These are phyloP conservation scores for Haplosporangium sp. DNA, from an alignment of 371 early-diverging fungal genomes.

Conservation along the genomic window DNA sequence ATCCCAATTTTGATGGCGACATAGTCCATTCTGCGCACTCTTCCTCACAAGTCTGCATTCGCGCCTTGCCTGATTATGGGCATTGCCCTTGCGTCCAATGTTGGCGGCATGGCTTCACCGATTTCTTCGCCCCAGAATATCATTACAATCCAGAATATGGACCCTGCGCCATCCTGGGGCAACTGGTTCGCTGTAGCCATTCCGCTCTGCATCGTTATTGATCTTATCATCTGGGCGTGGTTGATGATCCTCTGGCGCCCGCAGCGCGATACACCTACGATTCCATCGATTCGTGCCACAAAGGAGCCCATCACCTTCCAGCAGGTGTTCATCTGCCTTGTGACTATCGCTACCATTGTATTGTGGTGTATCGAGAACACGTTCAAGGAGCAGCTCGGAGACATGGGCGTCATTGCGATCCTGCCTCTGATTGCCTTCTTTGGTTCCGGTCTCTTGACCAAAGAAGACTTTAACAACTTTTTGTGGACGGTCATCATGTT, in stretches of 20 bases:
- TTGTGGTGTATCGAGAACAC: constrained; percentile 81
- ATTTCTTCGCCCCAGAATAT: constrained; percentile 87
- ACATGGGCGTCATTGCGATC: constrained; percentile 87
- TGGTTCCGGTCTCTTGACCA: constrained; percentile 80
- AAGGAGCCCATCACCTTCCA: constrained; percentile 67
- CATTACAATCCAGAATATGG: constrained; percentile 80
- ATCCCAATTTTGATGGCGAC: neutral
- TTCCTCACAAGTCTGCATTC: constrained; percentile 74
- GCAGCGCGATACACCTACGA: constrained; percentile 66
- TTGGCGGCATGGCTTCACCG: constrained; percentile 90
- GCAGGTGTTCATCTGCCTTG: constrained; percentile 71
- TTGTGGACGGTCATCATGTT: constrained; percentile 84
- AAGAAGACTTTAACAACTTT: constrained; percentile 87
- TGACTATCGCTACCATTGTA: constrained; percentile 74
- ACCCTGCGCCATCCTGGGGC: constrained; percentile 77
- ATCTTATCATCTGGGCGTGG: constrained; percentile 77
- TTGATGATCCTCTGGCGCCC: constrained; percentile 70
- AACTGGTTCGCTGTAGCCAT: constrained; percentile 73
- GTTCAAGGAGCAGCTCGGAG: constrained; percentile 74
- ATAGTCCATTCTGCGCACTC: constrained; percentile 80
- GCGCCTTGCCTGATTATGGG: constrained; percentile 81
- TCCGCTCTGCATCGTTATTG: constrained; percentile 71
- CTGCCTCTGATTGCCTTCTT: constrained; percentile 85
- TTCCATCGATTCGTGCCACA: constrained; percentile 66
- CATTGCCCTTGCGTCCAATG: constrained; percentile 85